A percentile compares a stretch with the other conserved stretches of the same genome.
These are phyloP conservation scores for Pseudogymnoascus sp. DNA, from an alignment of 2,329 filamentous ascomycete species.

Conservation along the genomic window DNA sequence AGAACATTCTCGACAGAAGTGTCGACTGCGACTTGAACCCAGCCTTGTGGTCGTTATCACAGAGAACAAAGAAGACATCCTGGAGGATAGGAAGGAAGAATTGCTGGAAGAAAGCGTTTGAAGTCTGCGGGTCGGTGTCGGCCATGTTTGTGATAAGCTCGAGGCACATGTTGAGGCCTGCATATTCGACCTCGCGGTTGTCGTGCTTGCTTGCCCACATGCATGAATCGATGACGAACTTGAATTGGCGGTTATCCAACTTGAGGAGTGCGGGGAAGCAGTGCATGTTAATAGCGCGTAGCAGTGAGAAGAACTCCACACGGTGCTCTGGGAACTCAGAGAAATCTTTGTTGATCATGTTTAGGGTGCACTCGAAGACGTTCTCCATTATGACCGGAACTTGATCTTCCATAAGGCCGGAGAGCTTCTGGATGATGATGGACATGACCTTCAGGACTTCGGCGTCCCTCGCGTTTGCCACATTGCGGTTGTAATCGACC, in stretches of 20 bases:
- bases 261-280: slow-evolving; percentile 93
- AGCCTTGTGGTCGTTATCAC: slow-evolving; percentile 96
- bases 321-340: slow-evolving; percentile 97
- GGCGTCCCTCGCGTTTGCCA: slow-evolving; percentile 88
- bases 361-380: slow-evolving; percentile 94
- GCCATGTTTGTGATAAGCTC: slow-evolving; percentile 97
- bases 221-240: slow-evolving; percentile 98
- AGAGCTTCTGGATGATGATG: slow-evolving; percentile 90
- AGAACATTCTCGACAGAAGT: slow-evolving; percentile 90
- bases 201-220: slow-evolving; percentile 99
- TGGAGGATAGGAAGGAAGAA: slow-evolving; percentile 95
- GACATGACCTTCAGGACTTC: slow-evolving; percentile 98
- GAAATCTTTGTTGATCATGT: slow-evolving; percentile 99
- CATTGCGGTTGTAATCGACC: slow-evolving; percentile 94
- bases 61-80: slow-evolving; percentile 96
- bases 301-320: slow-evolving; percentile 98
- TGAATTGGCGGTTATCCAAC: slow-evolving; percentile 93
- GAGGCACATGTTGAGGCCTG: slow-evolving; percentile 94
- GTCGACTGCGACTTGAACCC: slow-evolving; percentile 97
- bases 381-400: slow-evolving; percentile 97
- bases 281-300: slow-evolving; percentile 91
- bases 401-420: slow-evolving; percentile 95
- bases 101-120: slow-evolving; percentile 94
- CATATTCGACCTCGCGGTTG: slow-evolving; percentile 94
- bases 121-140: slow-evolving; percentile 75